Evolutionary conservation across 306 rosid species (phyloP), one percentile per base, ranked within the genome.

Genomic region (Trifolium dubium): DNA sequence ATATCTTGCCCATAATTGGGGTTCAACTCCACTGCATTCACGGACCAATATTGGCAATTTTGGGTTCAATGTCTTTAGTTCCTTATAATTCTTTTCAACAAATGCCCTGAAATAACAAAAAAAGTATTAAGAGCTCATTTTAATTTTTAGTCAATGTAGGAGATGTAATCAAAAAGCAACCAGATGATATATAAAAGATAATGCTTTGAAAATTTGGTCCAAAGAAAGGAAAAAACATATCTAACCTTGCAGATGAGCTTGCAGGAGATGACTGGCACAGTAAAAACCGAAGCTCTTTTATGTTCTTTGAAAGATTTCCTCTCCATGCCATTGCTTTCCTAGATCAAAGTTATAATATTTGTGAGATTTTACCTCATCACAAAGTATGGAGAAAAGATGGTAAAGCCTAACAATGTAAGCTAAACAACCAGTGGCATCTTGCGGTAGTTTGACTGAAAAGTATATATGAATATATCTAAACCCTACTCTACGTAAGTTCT

Each of bases 1-100:
- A 72, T 86, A 94, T 90, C 99, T 86, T 65, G 98, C 97, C 99
- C 99, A 95, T 59, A 95, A 74, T 67, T 92, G 99, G 30, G 98
- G 97, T 59, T 88, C 87, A 44, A 85, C 73, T 76, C 97, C 99
- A 46, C 90, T 73, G 93, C 92, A 77, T 76, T 94, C 99, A 39
- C 99, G 97, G 65, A 92, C 87, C 91, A 92, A 81, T 76, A 95
- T 92, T 34, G 99, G 98, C 19, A 95, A 81, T 74, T 81, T 92
- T 40, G 99, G 98, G 79, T 95, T 95, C 86, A 83, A 77, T 23
- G 88, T 82, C 83, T 92, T 94, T 10, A 94, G 91, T 41, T 89
- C 96, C 86, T 86, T 88, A 73, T 92, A 94, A 76, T 88, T 92
- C 76, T 77, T 94, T 71, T 92, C 97, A 73, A 94, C 90, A 77